phyloP scores from a whole-genome alignment of 495 filamentous ascomycete genomes.

The Staphylotrichum tortipilum region DNA sequence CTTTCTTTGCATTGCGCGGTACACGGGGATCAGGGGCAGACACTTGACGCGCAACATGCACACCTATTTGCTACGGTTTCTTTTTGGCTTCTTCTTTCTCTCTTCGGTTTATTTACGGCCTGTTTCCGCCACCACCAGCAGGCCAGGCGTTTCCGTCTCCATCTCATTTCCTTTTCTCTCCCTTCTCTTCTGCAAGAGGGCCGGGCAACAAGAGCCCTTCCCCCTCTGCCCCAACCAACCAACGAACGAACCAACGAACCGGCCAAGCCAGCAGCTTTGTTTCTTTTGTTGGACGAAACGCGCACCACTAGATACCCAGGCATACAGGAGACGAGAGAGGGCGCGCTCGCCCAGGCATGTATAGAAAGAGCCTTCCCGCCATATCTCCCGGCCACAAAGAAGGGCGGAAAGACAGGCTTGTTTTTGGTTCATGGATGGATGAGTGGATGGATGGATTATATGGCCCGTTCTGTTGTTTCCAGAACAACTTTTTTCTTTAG shows the following conservation, averaged over 20 bases:
- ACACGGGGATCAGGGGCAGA: no score
- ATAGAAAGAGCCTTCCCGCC: background rate
- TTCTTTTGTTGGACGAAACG: constrained; percentile 18
- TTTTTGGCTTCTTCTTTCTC: background rate
- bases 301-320: constrained; percentile 25
- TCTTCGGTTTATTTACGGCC: no score
- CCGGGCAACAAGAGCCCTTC: background rate
- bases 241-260: background rate
- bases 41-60: background rate
- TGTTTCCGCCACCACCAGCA: no score
- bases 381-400: no score
- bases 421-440: no score
- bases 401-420: background rate
- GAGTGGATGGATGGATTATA: no score
- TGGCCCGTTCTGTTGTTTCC: no score
- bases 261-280: constrained; percentile 1
- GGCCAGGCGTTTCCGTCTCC: no score
- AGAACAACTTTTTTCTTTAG: no score
- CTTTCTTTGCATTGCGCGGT: constrained; percentile 6
- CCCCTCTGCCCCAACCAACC: no score
- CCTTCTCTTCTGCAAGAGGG: background rate
- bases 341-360: background rate
- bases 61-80: background rate
- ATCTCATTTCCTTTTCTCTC: background rate
- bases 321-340: constrained; percentile 4